A percentile compares a stretch with the other conserved stretches of the same genome.
These are phyloP conservation scores for Fonsecaea multimorphosa DNA, from an alignment of 2,329 filamentous ascomycete genomes.

Conservation along the genomic window DNA sequence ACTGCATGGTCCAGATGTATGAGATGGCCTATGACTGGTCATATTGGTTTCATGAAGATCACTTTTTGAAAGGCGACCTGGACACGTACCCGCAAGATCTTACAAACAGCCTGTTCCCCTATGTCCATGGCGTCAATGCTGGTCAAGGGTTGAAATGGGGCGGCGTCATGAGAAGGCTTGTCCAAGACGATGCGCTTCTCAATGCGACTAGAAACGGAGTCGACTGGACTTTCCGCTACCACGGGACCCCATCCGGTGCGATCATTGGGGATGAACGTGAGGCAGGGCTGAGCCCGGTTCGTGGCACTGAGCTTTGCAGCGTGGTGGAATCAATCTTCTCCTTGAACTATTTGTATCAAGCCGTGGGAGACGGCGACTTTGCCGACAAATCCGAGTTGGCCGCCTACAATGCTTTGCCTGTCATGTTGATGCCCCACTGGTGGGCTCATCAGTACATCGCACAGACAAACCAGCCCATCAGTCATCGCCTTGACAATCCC, in stretches of 20 bases:
- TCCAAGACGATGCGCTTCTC: conserved; percentile 51
- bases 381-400: conserved; percentile 60
- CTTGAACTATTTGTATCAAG: conserved; percentile 58
- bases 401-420: conserved; percentile 63
- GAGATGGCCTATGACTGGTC: conserved; percentile 50
- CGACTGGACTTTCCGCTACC: conserved; percentile 57
- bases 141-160: conserved; percentile 56
- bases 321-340: conserved; percentile 61
- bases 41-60: conserved; percentile 48
- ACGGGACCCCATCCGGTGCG: conserved; percentile 55
- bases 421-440: conserved; percentile 58
- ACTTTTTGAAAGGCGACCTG: conserved; percentile 48
- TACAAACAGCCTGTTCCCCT: conserved; percentile 46
- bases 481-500: conserved; percentile 49
- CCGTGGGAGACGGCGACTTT: conserved; percentile 54
- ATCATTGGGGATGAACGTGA: conserved; percentile 60
- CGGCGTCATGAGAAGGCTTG: conserved; percentile 55
- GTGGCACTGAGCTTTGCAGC: conserved; percentile 59
- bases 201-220: conserved; percentile 52
- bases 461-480: conserved; percentile 61
- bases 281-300: conserved; percentile 51
- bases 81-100: conserved; percentile 45
- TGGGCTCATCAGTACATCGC: conserved; percentile 64
- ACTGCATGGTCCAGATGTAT: conserved; percentile 54
- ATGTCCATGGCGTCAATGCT: conserved; percentile 56